Base-by-base conservation (phyloP, 371 early-diverging fungal genomes). In the Actinomortierella ambigua region DNA sequence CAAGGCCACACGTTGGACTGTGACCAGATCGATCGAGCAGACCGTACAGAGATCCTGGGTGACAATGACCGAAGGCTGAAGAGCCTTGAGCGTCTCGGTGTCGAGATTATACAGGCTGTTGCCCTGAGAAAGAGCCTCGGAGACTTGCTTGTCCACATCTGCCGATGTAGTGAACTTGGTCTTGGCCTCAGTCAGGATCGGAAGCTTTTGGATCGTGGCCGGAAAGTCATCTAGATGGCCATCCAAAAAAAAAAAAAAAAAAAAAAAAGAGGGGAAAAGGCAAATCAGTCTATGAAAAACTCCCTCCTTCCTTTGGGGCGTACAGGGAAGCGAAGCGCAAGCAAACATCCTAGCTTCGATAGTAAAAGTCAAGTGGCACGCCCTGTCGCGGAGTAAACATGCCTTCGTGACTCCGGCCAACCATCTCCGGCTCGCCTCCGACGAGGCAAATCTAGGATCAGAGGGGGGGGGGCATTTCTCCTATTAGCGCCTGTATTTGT, bases 1-100 rank as follows among this genome's bases (percentile, higher is more conserved):
- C 41, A 63, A 55, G 18, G 81, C 86, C 7, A 77, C 50, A 13
- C 82, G 77, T 51, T 83, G 69, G 7, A 86, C 86, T 17, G 79
- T 79, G 53, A 67, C 77, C 23, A 86, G 56, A 60, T 88, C 88
- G 52, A 88, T 85, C 4, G 88, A 85, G 54, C 88, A 88, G 17
- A 87, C 88, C 17, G 79, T 75, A 63, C 85, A 87, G 0, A 87
- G 77, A 56, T 84, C 85, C 75, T 87, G 88, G 6, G 88, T 87
- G 17, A 88, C 79, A 49, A 86, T 80, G 26, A 83, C 77, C 13
- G 82, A 68, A 2, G 88, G 88, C 26, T 77, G 57, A 24, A 88
- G 62, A 14, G 62, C 57, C 39, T 77, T 56, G 44, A 88, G 66
- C 27, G 63, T 65, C 8, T 77, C 77, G 1, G 60, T 76, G 60